Base-by-base conservation (phyloP, 179 eudicot species). In the Vitellaria paradoxa region DNA sequence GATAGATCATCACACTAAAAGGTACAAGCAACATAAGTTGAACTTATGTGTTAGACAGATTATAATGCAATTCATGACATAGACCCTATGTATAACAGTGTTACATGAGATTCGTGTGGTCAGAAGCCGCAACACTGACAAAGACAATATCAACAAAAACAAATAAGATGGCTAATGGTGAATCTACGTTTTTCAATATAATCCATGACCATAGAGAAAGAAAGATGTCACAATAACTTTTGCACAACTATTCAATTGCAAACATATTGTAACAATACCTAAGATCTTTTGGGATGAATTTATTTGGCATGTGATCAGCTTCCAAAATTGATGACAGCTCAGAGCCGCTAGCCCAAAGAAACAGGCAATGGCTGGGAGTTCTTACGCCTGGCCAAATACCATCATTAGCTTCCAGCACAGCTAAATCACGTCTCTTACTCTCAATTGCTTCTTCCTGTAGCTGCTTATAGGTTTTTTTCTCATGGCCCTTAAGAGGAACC, bases 311-410 rank as follows among this genome's bases (percentile, higher is more conserved):
- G 84, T 91, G 93, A 77, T 94, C 98, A 69, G 82, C 84, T 87
- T 94, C 97, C 82, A 92, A 83, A 66, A 92, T 79, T 24, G 89
- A 77, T 9, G 98, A 91, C 52, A 92, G 81, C 87, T 94, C 98
- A 71, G 98, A 86, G 71, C 98, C 98, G 75, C 98, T 87, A 67
- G 97, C 98, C 98, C 98, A 94, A 71, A 91, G 90, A 87, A 94
- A 94, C 55, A 92, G 78, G 47, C 94, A 85, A 84, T 94, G 96
- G 77, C 97, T 92, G 52, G 98, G 97, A 68, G 79, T 87, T 84
- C 91, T 85, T 13, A 90, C 96, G 73, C 96, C 97, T 10, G 98
- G 98, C 98, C 98, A 94, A 65, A 89, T 61, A 40, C 98, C 98
- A 80, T 81, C 85, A 80, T 94, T 92, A 78, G 98, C 97, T 84